Evolutionary conservation across 1,139 yeast genomes (phyloP).

Genomic region (Yamadazyma atlantica): DNA sequence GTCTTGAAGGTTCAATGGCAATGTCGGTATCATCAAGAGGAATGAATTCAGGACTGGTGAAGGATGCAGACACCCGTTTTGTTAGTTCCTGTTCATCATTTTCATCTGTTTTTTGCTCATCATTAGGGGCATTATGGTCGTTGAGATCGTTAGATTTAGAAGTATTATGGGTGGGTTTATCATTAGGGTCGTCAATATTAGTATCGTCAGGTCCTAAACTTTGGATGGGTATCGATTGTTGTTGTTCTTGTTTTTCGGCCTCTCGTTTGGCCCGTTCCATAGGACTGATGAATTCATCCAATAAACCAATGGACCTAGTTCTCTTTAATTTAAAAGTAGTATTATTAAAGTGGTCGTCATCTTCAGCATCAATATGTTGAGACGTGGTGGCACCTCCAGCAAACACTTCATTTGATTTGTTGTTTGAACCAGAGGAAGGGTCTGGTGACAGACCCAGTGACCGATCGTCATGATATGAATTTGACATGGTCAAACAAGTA

Average conservation of each 20-base stretch:
- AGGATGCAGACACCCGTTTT: conserved; percentile 6
- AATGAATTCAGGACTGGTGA: conserved; percentile 36
- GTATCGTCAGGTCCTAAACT: conserved; percentile 1
- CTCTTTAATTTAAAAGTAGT: conserved; percentile 77
- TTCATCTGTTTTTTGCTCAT: background rate
- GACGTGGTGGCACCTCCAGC: conserved; percentile 53
- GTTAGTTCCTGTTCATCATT: background rate
- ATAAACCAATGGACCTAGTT: conserved; percentile 78
- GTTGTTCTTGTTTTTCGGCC: conserved; percentile 1
- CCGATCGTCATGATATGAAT: no score
- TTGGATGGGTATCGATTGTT: background rate
- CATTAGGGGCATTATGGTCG: background rate
- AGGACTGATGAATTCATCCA: conserved; percentile 66
- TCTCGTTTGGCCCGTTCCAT: conserved; percentile 13
- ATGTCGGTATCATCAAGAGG: conserved; percentile 88
- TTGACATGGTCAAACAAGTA: no score
- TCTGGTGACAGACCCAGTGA: no score
- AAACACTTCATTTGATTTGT: conserved; percentile 32
- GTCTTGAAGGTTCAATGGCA: conserved; percentile 77
- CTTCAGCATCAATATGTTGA: conserved; percentile 66
- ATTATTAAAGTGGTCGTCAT: conserved; percentile 68
- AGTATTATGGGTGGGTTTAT: background rate
- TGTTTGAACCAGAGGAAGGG: background rate
- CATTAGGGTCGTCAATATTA: conserved; percentile 1
- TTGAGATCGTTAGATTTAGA: background rate